phyloP scores from a whole-genome alignment of 31 red algal genomes.

The Asparagopsis taxiformis region DNA sequence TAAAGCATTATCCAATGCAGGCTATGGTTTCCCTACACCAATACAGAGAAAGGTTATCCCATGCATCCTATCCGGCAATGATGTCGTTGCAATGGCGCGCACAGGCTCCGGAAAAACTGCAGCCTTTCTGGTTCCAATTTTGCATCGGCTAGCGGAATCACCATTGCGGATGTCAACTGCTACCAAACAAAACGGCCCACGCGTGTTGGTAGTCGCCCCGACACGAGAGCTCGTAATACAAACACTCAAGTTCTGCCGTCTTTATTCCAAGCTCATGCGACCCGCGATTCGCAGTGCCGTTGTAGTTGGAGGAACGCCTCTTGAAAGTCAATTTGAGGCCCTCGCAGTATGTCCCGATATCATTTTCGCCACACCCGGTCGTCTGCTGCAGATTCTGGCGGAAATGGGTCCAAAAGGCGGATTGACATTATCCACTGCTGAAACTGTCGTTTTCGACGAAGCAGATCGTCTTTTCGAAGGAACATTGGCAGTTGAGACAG shows the following conservation, averaged over 20 bases:
- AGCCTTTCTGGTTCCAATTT: conserved; percentile 89
- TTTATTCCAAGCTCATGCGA: conserved; percentile 65
- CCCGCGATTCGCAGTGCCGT: conserved; percentile 59
- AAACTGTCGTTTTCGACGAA: conserved; percentile 89
- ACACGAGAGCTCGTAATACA: conserved; percentile 97
- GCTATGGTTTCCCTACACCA: conserved; percentile 95
- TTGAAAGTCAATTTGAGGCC: conserved; percentile 95
- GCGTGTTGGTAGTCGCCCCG: conserved; percentile 82
- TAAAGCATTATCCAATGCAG: conserved; percentile 49
- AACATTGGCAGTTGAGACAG: conserved; percentile 77
- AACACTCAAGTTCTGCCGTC: conserved; percentile 80
- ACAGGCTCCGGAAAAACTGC: conserved; percentile 99
- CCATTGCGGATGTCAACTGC: conserved; percentile 22
- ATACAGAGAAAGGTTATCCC: conserved; percentile 95
- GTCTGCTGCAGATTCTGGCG: conserved; percentile 81
- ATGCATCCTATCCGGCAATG: conserved; percentile 71
- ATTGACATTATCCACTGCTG: conserved; percentile 54
- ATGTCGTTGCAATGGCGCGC: conserved; percentile 96
- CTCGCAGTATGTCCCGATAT: conserved; percentile 82
- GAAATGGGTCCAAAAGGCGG: conserved; percentile 82
- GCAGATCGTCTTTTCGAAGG: conserved; percentile 98
- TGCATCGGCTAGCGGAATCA: conserved; percentile 66
- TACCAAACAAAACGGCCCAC: conserved; percentile 54
- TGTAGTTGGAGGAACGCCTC: conserved; percentile 88
- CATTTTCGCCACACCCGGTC: conserved; percentile 95